These are phyloP conservation scores for Scedosporium aurantiacum DNA, from an alignment of 2,329 filamentous ascomycete species.

Conservation along the genomic window DNA sequence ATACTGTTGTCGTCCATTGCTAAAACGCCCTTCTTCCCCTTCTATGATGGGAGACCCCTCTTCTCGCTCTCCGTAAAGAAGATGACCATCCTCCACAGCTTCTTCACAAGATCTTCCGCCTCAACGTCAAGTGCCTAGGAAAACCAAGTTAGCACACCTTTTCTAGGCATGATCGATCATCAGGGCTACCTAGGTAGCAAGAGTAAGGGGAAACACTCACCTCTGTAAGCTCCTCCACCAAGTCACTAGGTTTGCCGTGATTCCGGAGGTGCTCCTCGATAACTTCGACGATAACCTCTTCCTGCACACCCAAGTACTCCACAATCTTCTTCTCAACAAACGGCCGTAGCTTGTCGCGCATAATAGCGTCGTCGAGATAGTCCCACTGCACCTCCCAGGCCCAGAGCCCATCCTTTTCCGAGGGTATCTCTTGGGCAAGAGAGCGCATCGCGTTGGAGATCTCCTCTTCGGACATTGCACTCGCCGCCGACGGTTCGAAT, in stretches of 20 bases:
- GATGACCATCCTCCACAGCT: constrained; percentile 96
- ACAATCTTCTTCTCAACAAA: constrained; percentile 98
- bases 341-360: constrained; percentile 77
- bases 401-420: constrained; percentile 78
- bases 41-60: constrained; percentile 62
- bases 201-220: constrained; percentile 37
- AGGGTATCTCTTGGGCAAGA: constrained; percentile 82
- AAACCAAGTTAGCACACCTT: neutral
- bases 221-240: constrained; percentile 77
- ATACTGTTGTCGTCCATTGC: neutral
- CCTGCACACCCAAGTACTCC: constrained; percentile 90
- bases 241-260: constrained; percentile 60
- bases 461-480: constrained; percentile 74
- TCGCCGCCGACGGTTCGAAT: constrained; percentile 59
- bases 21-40: neutral
- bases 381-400: constrained; percentile 91
- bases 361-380: constrained; percentile 68
- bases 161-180: no score
- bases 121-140: constrained; percentile 80
- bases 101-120: constrained; percentile 86
- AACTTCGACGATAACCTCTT: constrained; percentile 87
- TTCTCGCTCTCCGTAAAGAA: constrained; percentile 96
- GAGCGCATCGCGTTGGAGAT: constrained; percentile 69
- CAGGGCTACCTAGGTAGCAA: neutral
- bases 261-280: constrained; percentile 78